Base-by-base conservation (phyloP, 139 green algal genomes). In the Chlamydomonas applanata region DNA sequence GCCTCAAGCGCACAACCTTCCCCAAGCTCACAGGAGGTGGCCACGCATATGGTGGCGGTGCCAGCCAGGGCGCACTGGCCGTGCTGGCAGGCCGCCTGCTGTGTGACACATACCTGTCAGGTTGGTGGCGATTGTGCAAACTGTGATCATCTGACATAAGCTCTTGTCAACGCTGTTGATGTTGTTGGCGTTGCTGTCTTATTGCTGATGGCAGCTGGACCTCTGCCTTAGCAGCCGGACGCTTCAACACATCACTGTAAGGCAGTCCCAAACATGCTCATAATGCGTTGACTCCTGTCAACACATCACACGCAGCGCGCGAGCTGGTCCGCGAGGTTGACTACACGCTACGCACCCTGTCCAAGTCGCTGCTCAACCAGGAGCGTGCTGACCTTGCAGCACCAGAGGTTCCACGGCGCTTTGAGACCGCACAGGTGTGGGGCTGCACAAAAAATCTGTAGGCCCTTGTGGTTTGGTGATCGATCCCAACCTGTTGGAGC, bases 91-190 rank as follows among this genome's bases (percentile, higher is more conserved):
- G 74, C 44, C 54, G 49, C 53, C 33, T 71, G 45, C 79, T 99
- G 69, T 97, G 92, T 74, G 96, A 99, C 88, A 99, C 96, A 20
- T 99, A 98, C 80, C 82, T 99, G 22, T 80, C 75, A 60, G 80
- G 82, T 84, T 67, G 32, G 79, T 2, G 27, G 25, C 11, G 40
- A 49, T 49, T 49, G 40, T 49, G 40, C 11, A 11, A 49, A 11
- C 7, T 49, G 40, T 49, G 40, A 49, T 49, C 11, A 11, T 49
- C 11, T 49, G 40, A 49, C 40, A 49, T 11, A 7, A 19, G 40
- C 40, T 11, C n/a, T n/a, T n/a, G n/a, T n/a, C n/a, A n/a, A n/a
- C n/a, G n/a, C n/a, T n/a, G n/a, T n/a, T n/a, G n/a, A n/a, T n/a
- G n/a, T n/a, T n/a, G n/a, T n/a, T n/a, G n/a, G n/a, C n/a, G n/a